Evolutionary conservation across 108 stramenopile genomes (phyloP), one percentile per base, ranked within the genome.

Genomic region (Nitzschia inconspicua): DNA sequence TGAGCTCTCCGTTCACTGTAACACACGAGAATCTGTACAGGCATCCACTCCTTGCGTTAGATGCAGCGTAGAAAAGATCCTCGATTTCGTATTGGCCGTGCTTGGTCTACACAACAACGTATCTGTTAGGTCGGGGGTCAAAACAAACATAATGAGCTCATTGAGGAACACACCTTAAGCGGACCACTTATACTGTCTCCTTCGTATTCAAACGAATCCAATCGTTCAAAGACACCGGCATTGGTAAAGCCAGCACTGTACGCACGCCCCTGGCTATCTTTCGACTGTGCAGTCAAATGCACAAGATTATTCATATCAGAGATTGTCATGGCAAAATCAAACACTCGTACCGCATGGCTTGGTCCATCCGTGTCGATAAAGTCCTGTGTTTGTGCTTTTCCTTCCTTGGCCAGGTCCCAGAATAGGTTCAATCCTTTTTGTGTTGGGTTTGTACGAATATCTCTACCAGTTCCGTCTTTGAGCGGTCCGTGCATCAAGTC

Each of bases 201-300:
- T 58, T 82, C 82, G 10, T 69, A 64, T 44, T 53, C 65, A 43
- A 93, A 86, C 7, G 84, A 76, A 44, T 73, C 59, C 50, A 86
- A 74, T 20, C 75, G 65, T 47, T 89, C 88, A 66, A 83, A 94
- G 11, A 89, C 85, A 20, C 93, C 93, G 25, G 77, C 84, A 58
- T 94, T 94, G 14, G 87, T 72, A 23, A 94, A 62, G 14, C 93
- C 89, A 22, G 85, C 87, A 68, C 82, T 85, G 57, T 94, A 94
- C 6, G 89, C 93, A 25, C 93, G 75, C 4, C 93, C 93, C 58
- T 81, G 73, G n/a, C 72, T 82, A 60, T 78, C 78, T 55, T 87
- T 86, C 30, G 83, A 86, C 53, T 79, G 76, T 7, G 86, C 66
- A 5, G 89, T 84, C 59, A 94, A 71, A 54, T 94, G 78, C 2